These are phyloP conservation scores for Heliamphora pulchella DNA, from an alignment of 179 eudicot species.

Conservation along the genomic window DNA sequence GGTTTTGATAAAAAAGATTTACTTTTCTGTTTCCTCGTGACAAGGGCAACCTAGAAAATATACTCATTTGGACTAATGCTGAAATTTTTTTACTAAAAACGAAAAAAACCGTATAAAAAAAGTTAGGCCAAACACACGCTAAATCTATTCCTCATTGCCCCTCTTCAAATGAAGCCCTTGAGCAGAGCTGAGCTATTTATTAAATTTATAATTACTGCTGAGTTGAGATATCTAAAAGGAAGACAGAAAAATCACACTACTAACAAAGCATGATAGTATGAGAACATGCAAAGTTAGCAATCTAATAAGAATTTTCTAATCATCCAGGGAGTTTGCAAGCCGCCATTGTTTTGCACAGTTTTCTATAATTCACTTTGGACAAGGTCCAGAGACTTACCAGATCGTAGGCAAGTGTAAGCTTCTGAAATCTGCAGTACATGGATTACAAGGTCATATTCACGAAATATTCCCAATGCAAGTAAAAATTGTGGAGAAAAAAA, in stretches of 20 bases:
- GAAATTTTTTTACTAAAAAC: too few species aligned
- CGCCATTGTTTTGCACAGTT: not conserved
- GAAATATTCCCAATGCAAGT: not conserved
- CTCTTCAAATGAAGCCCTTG: not conserved
- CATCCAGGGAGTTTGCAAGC: conserved; percentile 3
- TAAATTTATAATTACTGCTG: not conserved
- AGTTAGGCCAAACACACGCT: too few species aligned
- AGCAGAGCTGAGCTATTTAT: not conserved
- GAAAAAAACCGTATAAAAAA: too few species aligned
- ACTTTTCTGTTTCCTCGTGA: too few species aligned
- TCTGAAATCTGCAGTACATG: conserved; percentile 53
- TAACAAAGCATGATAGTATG: not conserved
- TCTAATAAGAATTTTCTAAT: not conserved
- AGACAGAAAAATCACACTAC: not conserved
- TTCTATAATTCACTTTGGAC: not conserved
- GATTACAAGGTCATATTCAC: conserved; percentile 12
- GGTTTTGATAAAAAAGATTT: too few species aligned
- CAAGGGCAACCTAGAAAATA: too few species aligned
- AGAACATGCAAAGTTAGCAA: not conserved
- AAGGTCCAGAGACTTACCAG: conserved; percentile 32
- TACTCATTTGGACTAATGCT: too few species aligned
- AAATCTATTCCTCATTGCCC: not conserved
- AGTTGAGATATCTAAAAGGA: not conserved
- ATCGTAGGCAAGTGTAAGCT: conserved; percentile 51
- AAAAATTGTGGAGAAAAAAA: not conserved